phyloP scores from a whole-genome alignment of 2,329 filamentous ascomycete species.

The Plectosphaerella plurivora region DNA sequence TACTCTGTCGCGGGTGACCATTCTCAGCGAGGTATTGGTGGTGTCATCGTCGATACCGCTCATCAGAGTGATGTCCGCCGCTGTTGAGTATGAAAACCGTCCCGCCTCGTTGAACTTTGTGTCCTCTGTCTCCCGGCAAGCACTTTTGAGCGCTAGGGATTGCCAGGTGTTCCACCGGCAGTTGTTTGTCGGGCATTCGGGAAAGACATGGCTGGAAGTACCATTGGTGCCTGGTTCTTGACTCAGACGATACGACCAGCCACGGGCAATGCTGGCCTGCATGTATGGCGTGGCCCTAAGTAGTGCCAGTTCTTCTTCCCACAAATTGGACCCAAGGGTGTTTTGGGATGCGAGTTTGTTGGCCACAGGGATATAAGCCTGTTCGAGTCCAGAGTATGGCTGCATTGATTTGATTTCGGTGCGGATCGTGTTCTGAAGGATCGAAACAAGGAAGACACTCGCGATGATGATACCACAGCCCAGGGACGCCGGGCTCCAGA shows the following conservation, averaged over 20 bases:
- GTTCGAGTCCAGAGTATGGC: neutral
- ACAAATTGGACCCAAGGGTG: neutral
- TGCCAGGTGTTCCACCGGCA: neutral
- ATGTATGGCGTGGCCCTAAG: neutral
- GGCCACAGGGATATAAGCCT: neutral
- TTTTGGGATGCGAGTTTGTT: neutral
- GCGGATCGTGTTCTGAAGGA: neutral
- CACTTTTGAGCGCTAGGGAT: neutral
- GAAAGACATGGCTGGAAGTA: neutral
- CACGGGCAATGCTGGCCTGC: neutral
- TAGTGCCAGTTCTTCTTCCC: neutral
- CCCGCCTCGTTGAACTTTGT: neutral
- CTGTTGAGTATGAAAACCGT: too few relatives aligned
- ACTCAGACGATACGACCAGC: neutral
- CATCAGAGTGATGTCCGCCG: too few relatives aligned
- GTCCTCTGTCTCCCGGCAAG: neutral
- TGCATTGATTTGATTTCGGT: neutral
- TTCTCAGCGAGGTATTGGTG: too few relatives aligned
- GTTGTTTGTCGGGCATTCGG: neutral
- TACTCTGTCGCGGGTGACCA: neutral
- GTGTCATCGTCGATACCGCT: too few relatives aligned
- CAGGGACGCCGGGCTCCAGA: neutral
- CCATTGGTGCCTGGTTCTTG: neutral
- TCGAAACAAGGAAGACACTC: neutral
- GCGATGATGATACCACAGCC: neutral